Conservation (phyloP, 2,329 filamentous ascomycete species). For the Aspergillus sp. region DNA sequence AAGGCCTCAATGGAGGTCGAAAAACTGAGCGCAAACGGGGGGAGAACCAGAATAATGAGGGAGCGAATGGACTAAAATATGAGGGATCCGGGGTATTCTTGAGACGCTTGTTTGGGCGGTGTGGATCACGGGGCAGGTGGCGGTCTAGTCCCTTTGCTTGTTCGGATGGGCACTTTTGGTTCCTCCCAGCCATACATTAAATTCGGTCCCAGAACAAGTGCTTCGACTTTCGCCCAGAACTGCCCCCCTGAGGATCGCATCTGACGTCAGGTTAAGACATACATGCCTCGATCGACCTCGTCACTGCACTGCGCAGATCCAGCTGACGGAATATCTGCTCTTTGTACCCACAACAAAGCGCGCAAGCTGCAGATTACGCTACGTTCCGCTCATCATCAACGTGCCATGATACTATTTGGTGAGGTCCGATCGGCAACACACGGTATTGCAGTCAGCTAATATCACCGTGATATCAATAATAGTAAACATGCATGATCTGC, state of each 20-base stretch:
- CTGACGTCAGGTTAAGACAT: conserved; percentile 13
- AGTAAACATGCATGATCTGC: neutral
- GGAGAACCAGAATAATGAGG: neutral
- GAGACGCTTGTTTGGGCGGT: conserved; percentile 21
- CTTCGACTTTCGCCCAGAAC: neutral
- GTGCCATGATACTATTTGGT: conserved; percentile 4
- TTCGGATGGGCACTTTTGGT: neutral
- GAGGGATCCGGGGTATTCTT: conserved; percentile 10
- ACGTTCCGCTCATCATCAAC: neutral
- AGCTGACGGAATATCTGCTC: neutral
- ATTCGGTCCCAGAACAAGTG: neutral
- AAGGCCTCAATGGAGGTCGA: conserved; percentile 2
- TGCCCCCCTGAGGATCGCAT: conserved; percentile 3
- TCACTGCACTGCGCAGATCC: neutral
- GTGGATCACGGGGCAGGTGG: conserved; percentile 24
- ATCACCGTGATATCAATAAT: neutral
- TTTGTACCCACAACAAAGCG: neutral
- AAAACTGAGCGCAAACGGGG: neutral
- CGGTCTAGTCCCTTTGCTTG: conserved; percentile 9
- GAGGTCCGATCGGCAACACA: neutral
- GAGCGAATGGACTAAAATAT: neutral
- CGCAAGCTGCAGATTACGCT: neutral
- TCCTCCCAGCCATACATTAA: conserved; percentile 3
- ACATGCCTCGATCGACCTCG: conserved; percentile 6
- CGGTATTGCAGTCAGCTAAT: neutral